Conservation (phyloP, 2,329 filamentous ascomycete genomes). For the Penicillium sclerotigenum region DNA sequence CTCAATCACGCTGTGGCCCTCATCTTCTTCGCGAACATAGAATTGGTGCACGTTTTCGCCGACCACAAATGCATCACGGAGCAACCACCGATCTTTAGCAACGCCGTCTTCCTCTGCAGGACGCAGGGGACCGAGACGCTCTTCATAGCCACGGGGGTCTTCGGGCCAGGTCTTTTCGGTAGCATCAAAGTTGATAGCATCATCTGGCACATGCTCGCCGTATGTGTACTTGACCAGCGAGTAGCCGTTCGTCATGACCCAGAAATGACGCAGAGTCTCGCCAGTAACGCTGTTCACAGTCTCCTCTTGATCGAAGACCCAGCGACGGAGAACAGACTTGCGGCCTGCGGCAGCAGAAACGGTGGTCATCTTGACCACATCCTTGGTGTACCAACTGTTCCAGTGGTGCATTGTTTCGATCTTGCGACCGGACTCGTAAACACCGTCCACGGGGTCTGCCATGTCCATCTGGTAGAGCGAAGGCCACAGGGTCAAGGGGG, state of each 20-base stretch:
- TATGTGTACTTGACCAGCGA: constrained; percentile 45
- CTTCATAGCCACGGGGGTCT: constrained; percentile 41
- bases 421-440: constrained; percentile 44
- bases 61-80: constrained; percentile 39
- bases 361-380: constrained; percentile 45
- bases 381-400: constrained; percentile 46
- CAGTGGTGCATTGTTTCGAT: constrained; percentile 47
- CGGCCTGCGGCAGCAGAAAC: constrained; percentile 42
- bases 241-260: constrained; percentile 46
- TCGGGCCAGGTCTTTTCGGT: constrained; percentile 47
- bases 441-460: constrained; percentile 41
- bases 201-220: constrained; percentile 34
- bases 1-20: constrained; percentile 44
- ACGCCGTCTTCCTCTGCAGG: constrained; percentile 40
- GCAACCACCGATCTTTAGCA: constrained; percentile 42
- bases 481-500: constrained; percentile 41
- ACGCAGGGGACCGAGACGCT: constrained; percentile 40
- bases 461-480: constrained; percentile 47
- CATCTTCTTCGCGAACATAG: constrained; percentile 41
- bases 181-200: constrained; percentile 43
- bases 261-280: constrained; percentile 38
- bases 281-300: constrained; percentile 36
- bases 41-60: constrained; percentile 45
- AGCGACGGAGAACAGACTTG: constrained; percentile 43
- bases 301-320: constrained; percentile 44